A percentile compares a stretch with the other conserved stretches of the same genome.
These are phyloP conservation scores for Ceratorhiza oryzae-sativae DNA, from an alignment of 1,284 basidiomycete species.

Conservation along the genomic window DNA sequence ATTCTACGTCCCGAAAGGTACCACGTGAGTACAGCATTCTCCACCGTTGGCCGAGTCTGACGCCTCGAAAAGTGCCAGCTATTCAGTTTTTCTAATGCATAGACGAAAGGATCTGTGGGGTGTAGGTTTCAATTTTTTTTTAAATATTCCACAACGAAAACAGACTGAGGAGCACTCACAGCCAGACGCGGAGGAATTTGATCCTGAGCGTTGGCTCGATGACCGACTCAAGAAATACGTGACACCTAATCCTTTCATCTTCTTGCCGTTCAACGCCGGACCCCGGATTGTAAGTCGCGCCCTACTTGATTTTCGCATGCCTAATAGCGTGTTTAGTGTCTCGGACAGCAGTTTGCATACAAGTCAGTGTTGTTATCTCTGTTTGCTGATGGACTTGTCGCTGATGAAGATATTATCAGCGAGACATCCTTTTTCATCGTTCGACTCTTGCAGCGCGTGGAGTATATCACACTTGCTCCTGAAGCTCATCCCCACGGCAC, in stretches of 20 bases:
- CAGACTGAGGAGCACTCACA: not conserved
- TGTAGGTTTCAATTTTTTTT: not conserved
- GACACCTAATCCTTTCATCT: constrained; percentile 65
- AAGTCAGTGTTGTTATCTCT: constrained; percentile 44
- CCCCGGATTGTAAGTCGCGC: constrained; percentile 52
- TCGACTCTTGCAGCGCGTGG: constrained; percentile 58
- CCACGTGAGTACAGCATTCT: constrained; percentile 16
- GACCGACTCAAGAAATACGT: constrained; percentile 61
- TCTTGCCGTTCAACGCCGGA: constrained; percentile 64
- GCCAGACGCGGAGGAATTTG: constrained; percentile 57
- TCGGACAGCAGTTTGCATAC: constrained; percentile 62
- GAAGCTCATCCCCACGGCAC: constrained; percentile 53
- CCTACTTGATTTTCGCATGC: not conserved
- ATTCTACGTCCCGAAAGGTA: constrained; percentile 25
- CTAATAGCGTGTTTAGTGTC: constrained; percentile 49
- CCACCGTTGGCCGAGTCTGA: constrained; percentile 33
- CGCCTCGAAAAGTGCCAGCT: constrained; percentile 44
- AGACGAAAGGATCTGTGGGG: constrained; percentile 61
- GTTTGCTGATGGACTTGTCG: constrained; percentile 49
- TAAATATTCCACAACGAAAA: not conserved
- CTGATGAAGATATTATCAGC: constrained; percentile 46
- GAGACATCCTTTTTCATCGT: constrained; percentile 56
- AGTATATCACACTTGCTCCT: constrained; percentile 55
- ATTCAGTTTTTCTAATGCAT: constrained; percentile 29
- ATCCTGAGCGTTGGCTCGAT: constrained; percentile 68